These are phyloP conservation scores for Persicaria tinctoria DNA, from an alignment of 148 eudicot species.

Conservation along the genomic window DNA sequence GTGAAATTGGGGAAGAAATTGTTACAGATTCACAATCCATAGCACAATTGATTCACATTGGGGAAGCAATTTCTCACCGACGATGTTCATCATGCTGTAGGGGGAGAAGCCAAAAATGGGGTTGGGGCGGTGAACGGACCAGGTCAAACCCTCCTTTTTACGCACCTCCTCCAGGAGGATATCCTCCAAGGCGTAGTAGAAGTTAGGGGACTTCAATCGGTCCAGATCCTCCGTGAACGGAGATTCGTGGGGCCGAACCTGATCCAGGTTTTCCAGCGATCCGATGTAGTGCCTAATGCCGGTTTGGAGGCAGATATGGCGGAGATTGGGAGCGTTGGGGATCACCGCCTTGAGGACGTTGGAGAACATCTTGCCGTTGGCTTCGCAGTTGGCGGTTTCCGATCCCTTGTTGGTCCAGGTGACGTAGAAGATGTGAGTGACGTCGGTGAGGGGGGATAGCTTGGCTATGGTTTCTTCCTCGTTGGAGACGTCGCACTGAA, in stretches of 20 bases:
- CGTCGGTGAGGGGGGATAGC: constrained; percentile 30
- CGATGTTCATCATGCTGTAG: constrained; percentile 30
- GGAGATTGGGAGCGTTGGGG: constrained; percentile 24
- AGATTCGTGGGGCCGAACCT: constrained; percentile 18
- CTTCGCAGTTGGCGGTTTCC: constrained; percentile 24
- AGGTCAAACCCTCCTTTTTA: constrained; percentile 30
- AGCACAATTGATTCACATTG: background rate
- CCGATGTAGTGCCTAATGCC: constrained; percentile 30
- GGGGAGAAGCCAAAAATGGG: constrained; percentile 38
- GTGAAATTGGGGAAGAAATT: background rate
- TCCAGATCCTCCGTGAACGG: constrained; percentile 36
- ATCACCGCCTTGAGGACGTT: constrained; percentile 28
- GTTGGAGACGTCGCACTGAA: constrained; percentile 37
- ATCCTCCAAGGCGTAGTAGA: constrained; percentile 35
- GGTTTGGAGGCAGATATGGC: constrained; percentile 35
- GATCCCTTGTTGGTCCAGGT: constrained; percentile 26
- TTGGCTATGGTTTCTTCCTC: constrained; percentile 19
- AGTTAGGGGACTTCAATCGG: constrained; percentile 25
- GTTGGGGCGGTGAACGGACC: constrained; percentile 36
- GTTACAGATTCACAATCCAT: background rate
- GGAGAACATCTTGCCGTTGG: constrained; percentile 28
- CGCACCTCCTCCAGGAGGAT: constrained; percentile 22
- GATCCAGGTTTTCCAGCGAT: constrained; percentile 14
- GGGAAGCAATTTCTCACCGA: constrained; percentile 14
- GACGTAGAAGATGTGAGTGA: constrained; percentile 36